phyloP scores from a whole-genome alignment of 768 basidiomycete genomes.

The Hydnomerulius pinastri region DNA sequence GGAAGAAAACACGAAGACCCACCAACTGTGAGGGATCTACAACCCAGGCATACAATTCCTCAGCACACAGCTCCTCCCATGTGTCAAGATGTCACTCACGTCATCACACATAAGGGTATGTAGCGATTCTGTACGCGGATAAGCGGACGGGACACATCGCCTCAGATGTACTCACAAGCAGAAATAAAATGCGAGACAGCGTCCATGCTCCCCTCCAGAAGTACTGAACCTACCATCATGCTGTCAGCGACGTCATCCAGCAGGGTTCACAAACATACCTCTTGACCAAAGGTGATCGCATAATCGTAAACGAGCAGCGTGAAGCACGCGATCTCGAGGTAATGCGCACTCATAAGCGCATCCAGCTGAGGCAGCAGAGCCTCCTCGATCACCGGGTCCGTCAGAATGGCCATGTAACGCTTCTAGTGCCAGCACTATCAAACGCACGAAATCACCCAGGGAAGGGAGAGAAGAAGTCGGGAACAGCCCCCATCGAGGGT shows the following conservation, averaged over 20 bases:
- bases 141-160: not conserved
- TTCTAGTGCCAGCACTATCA: not conserved
- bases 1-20: not conserved
- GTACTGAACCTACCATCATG: slow-evolving; percentile 3
- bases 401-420: not conserved
- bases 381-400: not conserved
- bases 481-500: no score
- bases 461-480: not conserved
- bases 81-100: not conserved
- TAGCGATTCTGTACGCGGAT: slow-evolving; percentile 5
- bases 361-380: not conserved
- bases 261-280: not conserved
- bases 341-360: slow-evolving; percentile 3
- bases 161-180: slow-evolving; percentile 1
- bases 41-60: not conserved
- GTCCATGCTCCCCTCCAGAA: slow-evolving; percentile 13
- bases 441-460: not conserved
- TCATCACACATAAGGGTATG: slow-evolving; percentile 4
- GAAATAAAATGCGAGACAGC: slow-evolving; percentile 5
- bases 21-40: not conserved
- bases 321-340: slow-evolving; percentile 8
- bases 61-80: not conserved
- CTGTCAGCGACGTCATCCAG: not conserved
- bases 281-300: slow-evolving; percentile 8
- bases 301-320: slow-evolving; percentile 8